These are phyloP conservation scores for Sophora flavescens DNA, from an alignment of 306 rosid species.

Conservation along the genomic window DNA sequence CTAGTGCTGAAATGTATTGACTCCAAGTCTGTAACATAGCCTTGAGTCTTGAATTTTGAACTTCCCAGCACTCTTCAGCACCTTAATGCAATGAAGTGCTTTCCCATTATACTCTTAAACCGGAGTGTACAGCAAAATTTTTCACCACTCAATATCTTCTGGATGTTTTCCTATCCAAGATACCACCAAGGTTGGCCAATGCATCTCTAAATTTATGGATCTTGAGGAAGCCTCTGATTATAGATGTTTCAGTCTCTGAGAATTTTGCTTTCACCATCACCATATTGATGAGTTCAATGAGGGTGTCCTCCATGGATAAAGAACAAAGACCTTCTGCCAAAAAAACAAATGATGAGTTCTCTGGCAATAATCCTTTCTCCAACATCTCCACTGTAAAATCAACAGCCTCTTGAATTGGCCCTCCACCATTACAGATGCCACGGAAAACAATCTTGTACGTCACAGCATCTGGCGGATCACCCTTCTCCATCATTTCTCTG, in stretches of 20 bases:
- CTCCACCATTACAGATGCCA: slow-evolving; percentile 93
- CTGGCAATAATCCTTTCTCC: slow-evolving; percentile 76
- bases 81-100: slow-evolving; percentile 11
- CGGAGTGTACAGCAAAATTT: slow-evolving; percentile 34
- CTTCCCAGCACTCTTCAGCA: slow-evolving; percentile 21
- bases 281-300: slow-evolving; percentile 70
- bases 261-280: slow-evolving; percentile 74
- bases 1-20: slow-evolving; percentile 23
- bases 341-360: slow-evolving; percentile 67
- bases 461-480: slow-evolving; percentile 76
- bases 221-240: slow-evolving; percentile 81
- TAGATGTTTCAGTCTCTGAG: slow-evolving; percentile 66
- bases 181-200: slow-evolving; percentile 72
- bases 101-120: slow-evolving; percentile 17
- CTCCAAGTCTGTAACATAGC: slow-evolving; percentile 9
- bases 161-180: slow-evolving; percentile 66
- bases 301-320: slow-evolving; percentile 83
- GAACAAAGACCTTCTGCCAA: slow-evolving; percentile 92
- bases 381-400: slow-evolving; percentile 84
- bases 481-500: slow-evolving; percentile 90
- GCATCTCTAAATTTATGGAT: slow-evolving; percentile 83
- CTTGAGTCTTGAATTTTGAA: slow-evolving; percentile 26
- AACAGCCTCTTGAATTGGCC: slow-evolving; percentile 85
- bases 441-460: slow-evolving; percentile 80
- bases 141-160: slow-evolving; percentile 52